Evolutionary conservation across 1,284 basidiomycete genomes (phyloP).

Genomic region (Prillingera fragicola): DNA sequence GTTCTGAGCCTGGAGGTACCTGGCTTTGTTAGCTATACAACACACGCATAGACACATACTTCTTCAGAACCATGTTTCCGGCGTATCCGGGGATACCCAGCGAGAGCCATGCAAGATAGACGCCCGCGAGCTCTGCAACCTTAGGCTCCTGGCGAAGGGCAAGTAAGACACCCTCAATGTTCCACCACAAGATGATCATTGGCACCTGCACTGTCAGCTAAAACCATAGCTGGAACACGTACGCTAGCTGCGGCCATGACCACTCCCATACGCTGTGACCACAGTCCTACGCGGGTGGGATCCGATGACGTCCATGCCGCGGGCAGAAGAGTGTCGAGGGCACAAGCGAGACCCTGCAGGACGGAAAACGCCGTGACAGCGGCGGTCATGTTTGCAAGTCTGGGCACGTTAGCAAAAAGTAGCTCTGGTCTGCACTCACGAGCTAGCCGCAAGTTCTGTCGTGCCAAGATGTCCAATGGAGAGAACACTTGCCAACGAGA

Average conservation of each 20-base stretch:
- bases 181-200: conserved; percentile 60
- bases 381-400: conserved; percentile 19
- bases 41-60: conserved; percentile 25
- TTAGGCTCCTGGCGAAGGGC: conserved; percentile 73
- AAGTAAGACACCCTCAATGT: conserved; percentile 71
- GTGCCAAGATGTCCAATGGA: conserved; percentile 79
- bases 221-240: conserved; percentile 2
- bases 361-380: conserved; percentile 60
- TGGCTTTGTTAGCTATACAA: conserved; percentile 33
- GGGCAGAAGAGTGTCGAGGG: conserved; percentile 83
- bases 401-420: not conserved
- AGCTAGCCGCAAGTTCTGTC: conserved; percentile 65
- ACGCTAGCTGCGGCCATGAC: conserved; percentile 56
- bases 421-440: conserved; percentile 42
- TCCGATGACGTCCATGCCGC: conserved; percentile 82
- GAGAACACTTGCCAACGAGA: conserved; percentile 53
- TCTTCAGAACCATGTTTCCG: conserved; percentile 33
- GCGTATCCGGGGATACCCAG: conserved; percentile 81
- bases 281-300: conserved; percentile 78
- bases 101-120: conserved; percentile 71
- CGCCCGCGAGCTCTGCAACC: conserved; percentile 69
- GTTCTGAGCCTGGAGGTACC: conserved; percentile 85
- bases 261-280: conserved; percentile 78
- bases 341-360: conserved; percentile 76
- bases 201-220: conserved; percentile 24